phyloP scores from a whole-genome alignment of 2,329 filamentous ascomycete species.

The Rutstroemia sydowiana region DNA sequence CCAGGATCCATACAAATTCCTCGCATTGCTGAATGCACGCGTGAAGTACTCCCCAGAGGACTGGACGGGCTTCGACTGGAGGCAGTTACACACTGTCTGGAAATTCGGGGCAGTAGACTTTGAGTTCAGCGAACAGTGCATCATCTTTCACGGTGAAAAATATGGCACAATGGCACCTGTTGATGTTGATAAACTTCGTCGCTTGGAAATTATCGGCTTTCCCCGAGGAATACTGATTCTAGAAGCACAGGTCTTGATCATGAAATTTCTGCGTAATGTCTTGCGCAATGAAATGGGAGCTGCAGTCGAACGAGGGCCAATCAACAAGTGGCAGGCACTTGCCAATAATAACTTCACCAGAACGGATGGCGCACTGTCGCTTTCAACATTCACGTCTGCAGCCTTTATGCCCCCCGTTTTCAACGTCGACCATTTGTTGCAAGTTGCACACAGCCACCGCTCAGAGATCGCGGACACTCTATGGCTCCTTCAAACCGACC shows the following conservation, averaged over 20 bases:
- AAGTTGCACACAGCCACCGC: neutral
- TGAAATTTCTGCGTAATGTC: neutral
- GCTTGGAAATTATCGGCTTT: conserved; percentile 11
- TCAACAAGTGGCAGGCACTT: neutral
- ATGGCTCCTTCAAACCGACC: neutral
- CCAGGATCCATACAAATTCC: neutral
- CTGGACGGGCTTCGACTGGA: neutral
- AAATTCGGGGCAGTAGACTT: neutral
- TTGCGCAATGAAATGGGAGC: neutral
- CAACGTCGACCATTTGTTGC: neutral
- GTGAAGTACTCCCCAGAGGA: neutral
- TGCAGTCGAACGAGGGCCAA: too few relatives aligned
- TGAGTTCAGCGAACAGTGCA: neutral
- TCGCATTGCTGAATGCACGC: neutral
- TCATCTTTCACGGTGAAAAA: conserved; percentile 6
- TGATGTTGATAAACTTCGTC: neutral
- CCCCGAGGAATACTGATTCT: conserved; percentile 12
- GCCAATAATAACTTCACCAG: neutral
- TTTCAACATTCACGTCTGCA: neutral
- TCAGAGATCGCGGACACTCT: neutral
- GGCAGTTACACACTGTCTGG: neutral
- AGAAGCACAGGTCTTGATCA: conserved; percentile 11
- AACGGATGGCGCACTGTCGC: neutral
- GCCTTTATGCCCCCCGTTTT: neutral
- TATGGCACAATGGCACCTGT: conserved; percentile 8